Percentiles rank a stretch among this genome's conserved stretches.
Evolutionary conservation across 2,329 filamentous ascomycete genomes (phyloP).

Genomic region (Stemphylium lycopersici): DNA sequence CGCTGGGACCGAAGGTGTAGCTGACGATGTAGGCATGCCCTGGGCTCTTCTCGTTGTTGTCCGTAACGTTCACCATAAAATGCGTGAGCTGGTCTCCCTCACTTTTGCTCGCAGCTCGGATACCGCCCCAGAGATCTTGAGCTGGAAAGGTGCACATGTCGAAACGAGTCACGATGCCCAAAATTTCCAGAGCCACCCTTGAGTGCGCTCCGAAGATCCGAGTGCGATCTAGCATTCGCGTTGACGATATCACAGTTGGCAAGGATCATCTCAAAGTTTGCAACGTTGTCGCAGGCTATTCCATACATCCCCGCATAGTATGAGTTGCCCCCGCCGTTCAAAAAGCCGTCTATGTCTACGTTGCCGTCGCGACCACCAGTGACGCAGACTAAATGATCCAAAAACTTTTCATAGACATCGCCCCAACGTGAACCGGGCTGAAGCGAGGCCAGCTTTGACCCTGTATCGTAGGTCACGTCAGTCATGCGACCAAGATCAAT

Average conservation of each 20-base stretch:
- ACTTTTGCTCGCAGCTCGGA: too few relatives aligned
- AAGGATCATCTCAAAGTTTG: conserved; percentile 42
- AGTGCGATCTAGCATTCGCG: not conserved
- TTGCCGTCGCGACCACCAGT: conserved; percentile 38
- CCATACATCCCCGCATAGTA: conserved; percentile 40
- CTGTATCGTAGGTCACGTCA: conserved; percentile 19
- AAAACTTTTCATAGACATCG: conserved; percentile 37
- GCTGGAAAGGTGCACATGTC: too few relatives aligned
- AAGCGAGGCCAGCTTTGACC: conserved; percentile 32
- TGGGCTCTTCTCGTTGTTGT: too few relatives aligned
- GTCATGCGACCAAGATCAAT: conserved; percentile 35
- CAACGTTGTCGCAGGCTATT: conserved; percentile 44
- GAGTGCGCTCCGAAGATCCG: not conserved
- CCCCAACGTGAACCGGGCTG: conserved; percentile 43
- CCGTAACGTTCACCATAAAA: too few relatives aligned
- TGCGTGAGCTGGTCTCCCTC: too few relatives aligned
- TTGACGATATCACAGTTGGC: conserved; percentile 19
- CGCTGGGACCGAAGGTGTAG: too few relatives aligned
- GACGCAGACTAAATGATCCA: conserved; percentile 28
- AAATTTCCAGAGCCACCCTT: too few relatives aligned
- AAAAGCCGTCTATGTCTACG: conserved; percentile 37
- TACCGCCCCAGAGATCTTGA: too few relatives aligned
- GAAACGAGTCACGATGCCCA: too few relatives aligned
- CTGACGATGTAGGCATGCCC: too few relatives aligned
- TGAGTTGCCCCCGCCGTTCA: conserved; percentile 33